Base-by-base conservation (phyloP, 129 eudicot genomes). In the Erigeron canadensis region DNA sequence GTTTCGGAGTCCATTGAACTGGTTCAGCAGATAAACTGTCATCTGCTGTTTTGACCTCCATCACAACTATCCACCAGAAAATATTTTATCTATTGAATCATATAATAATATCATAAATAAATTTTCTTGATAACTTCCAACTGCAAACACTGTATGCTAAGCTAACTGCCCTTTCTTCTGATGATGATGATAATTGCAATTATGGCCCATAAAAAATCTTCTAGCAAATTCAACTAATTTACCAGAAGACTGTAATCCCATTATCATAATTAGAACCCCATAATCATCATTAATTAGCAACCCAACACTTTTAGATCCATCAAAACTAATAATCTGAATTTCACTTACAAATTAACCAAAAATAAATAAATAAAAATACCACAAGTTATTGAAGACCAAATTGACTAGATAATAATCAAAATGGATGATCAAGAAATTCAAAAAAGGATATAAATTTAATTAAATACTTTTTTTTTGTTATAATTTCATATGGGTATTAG, bases 211-310 rank as follows among this genome's bases (percentile, higher is more conserved):
- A 64, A 28, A 79, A 71, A 84, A 79, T 72, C 85, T 73, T 78
- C 86, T 85, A 77, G 81, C 58, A 83, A 79, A 87, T 64, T 69
- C 63, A 60, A 62, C n/a, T 60, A 82, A 70, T 75, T 79, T 69
- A 82, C 90, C 97, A 65, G 97, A 86, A 82, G 97, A 91, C 73
- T 84, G 86, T 75, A 91, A 82, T 82, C 95, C 95, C 97, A 91
- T 88, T 86, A 82, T 85, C 86, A 87, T 88, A 59, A 72, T 75
- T 77, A 62, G 70, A 82, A 63, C 74, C 75, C 79, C 38, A 77
- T 60, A 84, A 22, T 58, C 69, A 62, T 59, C 65, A 61, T 53
- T 18, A 21, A 75, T 58, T 63, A 48, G 45, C 61, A 41, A 57
- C 65, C 2, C 19, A 66, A 54, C 62, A 72, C 11, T 60, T 76